A percentile compares a stretch with the other conserved stretches of the same genome.
Evolutionary conservation across 345 rosid genomes (phyloP).

Genomic region (Eucalyptus sp.): DNA sequence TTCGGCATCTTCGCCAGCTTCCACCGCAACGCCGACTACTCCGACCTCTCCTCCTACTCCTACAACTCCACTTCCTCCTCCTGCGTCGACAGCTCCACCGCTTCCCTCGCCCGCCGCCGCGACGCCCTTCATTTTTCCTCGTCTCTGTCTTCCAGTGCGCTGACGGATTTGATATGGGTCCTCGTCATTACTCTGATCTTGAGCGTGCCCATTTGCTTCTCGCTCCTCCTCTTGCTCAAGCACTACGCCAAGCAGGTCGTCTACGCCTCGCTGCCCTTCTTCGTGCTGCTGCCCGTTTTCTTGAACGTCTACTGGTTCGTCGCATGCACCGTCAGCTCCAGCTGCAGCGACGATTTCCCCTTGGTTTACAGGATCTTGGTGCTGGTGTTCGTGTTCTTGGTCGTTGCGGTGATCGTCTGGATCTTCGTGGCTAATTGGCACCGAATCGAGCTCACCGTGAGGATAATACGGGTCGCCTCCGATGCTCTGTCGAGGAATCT

Average conservation of each 20-base stretch:
- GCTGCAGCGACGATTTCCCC: conserved; percentile 61
- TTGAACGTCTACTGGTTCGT: conserved; percentile 87
- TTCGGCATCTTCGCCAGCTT: conserved; percentile 68
- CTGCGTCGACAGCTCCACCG: conserved; percentile 27
- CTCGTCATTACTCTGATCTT: conserved; percentile 52
- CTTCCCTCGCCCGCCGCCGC: background rate
- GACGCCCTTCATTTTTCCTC: background rate
- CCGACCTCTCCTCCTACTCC: conserved; percentile 35
- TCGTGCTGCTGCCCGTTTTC: conserved; percentile 53
- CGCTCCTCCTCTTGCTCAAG: conserved; percentile 58
- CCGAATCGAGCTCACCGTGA: conserved; percentile 64
- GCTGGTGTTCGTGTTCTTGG: conserved; percentile 51
- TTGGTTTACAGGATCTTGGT: conserved; percentile 58
- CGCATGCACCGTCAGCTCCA: conserved; percentile 62
- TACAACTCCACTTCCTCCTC: conserved; percentile 46
- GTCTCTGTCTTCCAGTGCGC: conserved; percentile 15
- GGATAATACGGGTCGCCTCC: conserved; percentile 65
- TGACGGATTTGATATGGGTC: conserved; percentile 46
- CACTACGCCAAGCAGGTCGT: conserved; percentile 82
- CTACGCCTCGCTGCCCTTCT: conserved; percentile 66
- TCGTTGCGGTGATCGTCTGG: conserved; percentile 70
- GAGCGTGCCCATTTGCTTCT: conserved; percentile 63
- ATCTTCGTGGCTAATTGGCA: conserved; percentile 75
- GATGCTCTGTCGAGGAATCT: conserved; percentile 70
- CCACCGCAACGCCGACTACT: conserved; percentile 41